Conservation (phyloP, 2,329 filamentous ascomycete genomes). For the Chaetomiaceae sp. region DNA sequence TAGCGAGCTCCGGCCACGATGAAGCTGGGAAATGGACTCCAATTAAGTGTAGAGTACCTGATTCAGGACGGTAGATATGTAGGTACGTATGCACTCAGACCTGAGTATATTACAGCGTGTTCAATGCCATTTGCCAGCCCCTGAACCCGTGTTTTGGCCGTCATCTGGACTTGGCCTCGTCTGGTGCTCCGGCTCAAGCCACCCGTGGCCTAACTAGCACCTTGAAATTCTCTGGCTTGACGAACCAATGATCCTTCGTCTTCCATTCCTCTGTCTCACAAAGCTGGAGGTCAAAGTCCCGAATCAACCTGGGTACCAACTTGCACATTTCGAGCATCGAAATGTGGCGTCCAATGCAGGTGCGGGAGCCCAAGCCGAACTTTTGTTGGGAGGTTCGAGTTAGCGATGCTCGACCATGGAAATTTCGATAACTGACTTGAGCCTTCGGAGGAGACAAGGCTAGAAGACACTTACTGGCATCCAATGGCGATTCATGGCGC, state of each 20-base stretch:
- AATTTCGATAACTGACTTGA: too few relatives aligned
- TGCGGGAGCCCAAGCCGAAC: slow-evolving; percentile 6
- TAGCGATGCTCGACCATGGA: too few relatives aligned
- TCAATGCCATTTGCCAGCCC: too few relatives aligned
- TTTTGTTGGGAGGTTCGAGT: neutral
- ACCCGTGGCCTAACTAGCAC: neutral
- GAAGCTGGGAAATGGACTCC: too few relatives aligned
- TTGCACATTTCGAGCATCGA: slow-evolving; percentile 6
- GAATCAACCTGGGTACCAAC: neutral
- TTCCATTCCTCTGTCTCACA: neutral
- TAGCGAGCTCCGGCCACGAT: too few relatives aligned
- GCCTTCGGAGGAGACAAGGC: too few relatives aligned
- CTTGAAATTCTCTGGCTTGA: neutral
- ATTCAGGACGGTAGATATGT: too few relatives aligned
- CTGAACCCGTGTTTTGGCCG: too few relatives aligned
- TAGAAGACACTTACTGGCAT: neutral
- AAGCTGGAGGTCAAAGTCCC: neutral
- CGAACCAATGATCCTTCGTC: neutral
- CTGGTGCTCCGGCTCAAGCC: neutral
- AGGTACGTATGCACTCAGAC: too few relatives aligned
- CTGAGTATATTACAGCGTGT: too few relatives aligned
- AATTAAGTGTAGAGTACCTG: too few relatives aligned
- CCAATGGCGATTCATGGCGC: slow-evolving; percentile 1
- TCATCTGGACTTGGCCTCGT: too few relatives aligned
- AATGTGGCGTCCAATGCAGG: slow-evolving; percentile 1